Percentiles rank a stretch among this genome's conserved stretches.
phyloP scores from a whole-genome alignment of 768 basidiomycete species.

The Agrocybe pediades region DNA sequence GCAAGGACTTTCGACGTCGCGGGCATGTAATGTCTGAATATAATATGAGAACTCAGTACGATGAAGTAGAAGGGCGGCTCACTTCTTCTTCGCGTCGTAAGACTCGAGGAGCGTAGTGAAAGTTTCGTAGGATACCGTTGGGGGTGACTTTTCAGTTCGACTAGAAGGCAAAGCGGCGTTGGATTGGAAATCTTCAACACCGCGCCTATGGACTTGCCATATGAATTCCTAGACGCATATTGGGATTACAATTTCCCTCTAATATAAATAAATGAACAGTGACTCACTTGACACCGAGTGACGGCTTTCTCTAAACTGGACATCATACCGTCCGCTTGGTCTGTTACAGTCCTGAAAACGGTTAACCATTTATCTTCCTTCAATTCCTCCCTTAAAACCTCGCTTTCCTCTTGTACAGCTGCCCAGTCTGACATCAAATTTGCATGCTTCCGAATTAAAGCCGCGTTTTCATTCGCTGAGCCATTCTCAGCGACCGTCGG shows the following conservation, averaged over 20 bases:
- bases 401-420: constrained; percentile 74
- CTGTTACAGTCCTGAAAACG: constrained; percentile 90
- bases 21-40: constrained; percentile 86
- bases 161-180: constrained; percentile 46
- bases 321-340: constrained; percentile 99
- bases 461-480: constrained; percentile 40
- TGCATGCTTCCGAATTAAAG: constrained; percentile 73
- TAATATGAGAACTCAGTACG: constrained; percentile 15
- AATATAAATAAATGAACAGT: constrained; percentile 8
- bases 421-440: constrained; percentile 81
- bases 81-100: constrained; percentile 91
- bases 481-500: constrained; percentile 44
- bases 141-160: constrained; percentile 47
- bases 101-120: constrained; percentile 71
- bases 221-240: constrained; percentile 69
- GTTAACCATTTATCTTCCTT: constrained; percentile 98
- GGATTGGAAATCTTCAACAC: constrained; percentile 39
- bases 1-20: constrained; percentile 90
- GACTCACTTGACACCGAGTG: constrained; percentile 80
- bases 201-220: constrained; percentile 74
- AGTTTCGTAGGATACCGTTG: constrained; percentile 55
- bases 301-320: constrained; percentile 91
- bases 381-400: constrained; percentile 84
- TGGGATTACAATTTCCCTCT: constrained; percentile 4
- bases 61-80: constrained; percentile 22